Base-by-base conservation (phyloP, 2,329 filamentous ascomycete genomes). In the Pyrenophora seminiperda region DNA sequence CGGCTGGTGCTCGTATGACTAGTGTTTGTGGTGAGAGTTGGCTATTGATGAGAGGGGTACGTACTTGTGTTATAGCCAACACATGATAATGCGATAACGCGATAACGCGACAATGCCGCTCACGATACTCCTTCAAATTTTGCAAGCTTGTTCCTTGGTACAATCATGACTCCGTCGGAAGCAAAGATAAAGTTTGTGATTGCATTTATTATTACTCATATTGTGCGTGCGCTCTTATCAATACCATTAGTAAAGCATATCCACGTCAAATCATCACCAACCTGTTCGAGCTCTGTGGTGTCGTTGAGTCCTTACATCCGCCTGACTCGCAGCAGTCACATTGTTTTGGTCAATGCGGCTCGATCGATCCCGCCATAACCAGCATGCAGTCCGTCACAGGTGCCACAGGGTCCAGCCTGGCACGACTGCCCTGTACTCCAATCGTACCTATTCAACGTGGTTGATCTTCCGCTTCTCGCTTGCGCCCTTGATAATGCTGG, bases 401-500 rank as follows among this genome's bases (percentile, higher is more conserved):
- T 3, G 24, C 24, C 10, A 27, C 24, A 27, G 10, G 24, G 24
- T 27, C 9, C 10, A 27, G 13, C 24, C 24, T 27, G 24, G 24
- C 24, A 27, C 22, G 7, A 41, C 24, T 29, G 13, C n/a, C 14
- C 17, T 14, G 2, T 15, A 4, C 22, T 22, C 10, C 19, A 7
- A 1, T 14, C 1, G 7, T 15, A 4, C n/a, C 24, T 52, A 65
- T 43, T 65, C 62, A 4, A 65, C 46, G n/a, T 65, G 62, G 9
- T 64, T 30, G 7, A 60, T 13, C 50, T 65, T 65, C 34, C 50
- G 47, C 53, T 61, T 64, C 49, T 77, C 70, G 37, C 67, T 75
- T 4, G 74, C 76, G 31, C 76, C 75, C 67, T 77, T 78, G 64
- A 79, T 67, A 39, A 77, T 53, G 14, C 62, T 61, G 2, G 75